Base-by-base conservation (phyloP, 2,329 filamentous ascomycete genomes). In the Aureobasidium uvarum region DNA sequence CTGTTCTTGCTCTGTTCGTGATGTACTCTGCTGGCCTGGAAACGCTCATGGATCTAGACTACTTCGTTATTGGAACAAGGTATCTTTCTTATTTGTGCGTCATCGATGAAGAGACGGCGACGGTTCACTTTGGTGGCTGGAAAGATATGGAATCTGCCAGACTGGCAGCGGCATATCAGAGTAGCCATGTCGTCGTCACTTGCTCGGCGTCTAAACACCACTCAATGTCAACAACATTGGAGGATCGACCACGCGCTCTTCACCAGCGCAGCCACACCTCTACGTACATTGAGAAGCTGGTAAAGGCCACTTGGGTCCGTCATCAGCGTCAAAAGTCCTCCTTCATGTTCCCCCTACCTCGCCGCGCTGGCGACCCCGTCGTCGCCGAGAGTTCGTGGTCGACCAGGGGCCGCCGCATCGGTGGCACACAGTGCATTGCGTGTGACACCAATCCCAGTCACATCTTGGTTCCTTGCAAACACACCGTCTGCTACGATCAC, bases 401-500 rank as follows among this genome's bases (percentile, higher is more conserved):
- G 6, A 36, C 11, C n/a, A 20, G 23, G 23, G 39, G 28, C 23
- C 58, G 18, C 6, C 64, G 43, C 28, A 45, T 66, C n/a, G 64
- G 66, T 11, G 51, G 31, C 33, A 31, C n/a, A 3, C 31, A 54
- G n/a, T 67, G 66, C 41, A 5, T 4, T 39, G 33, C 25, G 5
- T 67, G 66, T 23, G 41, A 20, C 13, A 11, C 1, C 11, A n/a
- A 14, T 6, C 66, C 66, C 10, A 60, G 18, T 11, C 60, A 66
- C 46, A 13, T 13, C 25, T 39, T 67, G n/a, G 11, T 31, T 3
- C 66, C 66, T n/a, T 67, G 66, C 31, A 36, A 41, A 13, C 66
- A 67, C 54, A 59, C 33, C 10, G 39, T 67, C 43, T 67, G 66
- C 64, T 60, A 67, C 39, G 60, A 66, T 20, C 66, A 67, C 54